Evolutionary conservation across 2,329 filamentous ascomycete species (phyloP).

Genomic region (Clathrospora elynae): DNA sequence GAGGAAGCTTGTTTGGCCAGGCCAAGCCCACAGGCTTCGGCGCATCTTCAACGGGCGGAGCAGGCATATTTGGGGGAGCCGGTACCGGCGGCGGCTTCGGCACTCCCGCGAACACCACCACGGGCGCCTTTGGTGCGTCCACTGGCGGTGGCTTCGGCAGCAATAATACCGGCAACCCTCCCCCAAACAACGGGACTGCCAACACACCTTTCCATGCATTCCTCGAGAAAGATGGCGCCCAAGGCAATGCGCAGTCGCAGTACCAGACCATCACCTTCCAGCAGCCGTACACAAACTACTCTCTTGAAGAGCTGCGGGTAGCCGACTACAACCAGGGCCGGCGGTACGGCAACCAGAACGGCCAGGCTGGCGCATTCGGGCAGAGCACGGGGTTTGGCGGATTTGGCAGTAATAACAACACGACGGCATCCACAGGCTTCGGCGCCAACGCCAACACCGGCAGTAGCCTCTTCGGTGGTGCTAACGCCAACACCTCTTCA

Average conservation of each 20-base stretch:
- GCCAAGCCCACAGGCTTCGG: conserved; percentile 38
- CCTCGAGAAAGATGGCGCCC: conserved; percentile 71
- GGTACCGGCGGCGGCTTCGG: conserved; percentile 39
- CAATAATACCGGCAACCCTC: conserved; percentile 18
- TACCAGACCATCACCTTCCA: conserved; percentile 83
- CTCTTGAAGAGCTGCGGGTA: conserved; percentile 69
- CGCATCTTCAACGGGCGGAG: conserved; percentile 29
- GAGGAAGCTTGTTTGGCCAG: conserved; percentile 40
- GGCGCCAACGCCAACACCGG: conserved; percentile 52
- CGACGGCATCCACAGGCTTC: conserved; percentile 52
- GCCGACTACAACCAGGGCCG: conserved; percentile 89
- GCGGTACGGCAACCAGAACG: conserved; percentile 79
- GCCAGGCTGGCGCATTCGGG: conserved; percentile 82
- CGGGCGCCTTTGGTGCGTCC: conserved; percentile 32
- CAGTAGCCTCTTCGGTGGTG: conserved; percentile 53
- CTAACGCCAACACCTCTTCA: conserved; percentile 28
- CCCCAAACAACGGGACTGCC: conserved; percentile 65
- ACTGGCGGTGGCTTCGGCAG: conserved; percentile 41
- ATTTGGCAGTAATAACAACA: conserved; percentile 48
- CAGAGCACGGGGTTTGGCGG: conserved; percentile 63
- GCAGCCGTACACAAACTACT: conserved; percentile 84
- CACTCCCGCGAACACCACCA: conserved; percentile 18
- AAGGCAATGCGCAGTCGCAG: conserved; percentile 60
- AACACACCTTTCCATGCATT: conserved; percentile 68
- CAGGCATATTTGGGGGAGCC: conserved; percentile 38